Conservation (phyloP, 495 filamentous ascomycete species). For the Gamarada debralockiae region DNA sequence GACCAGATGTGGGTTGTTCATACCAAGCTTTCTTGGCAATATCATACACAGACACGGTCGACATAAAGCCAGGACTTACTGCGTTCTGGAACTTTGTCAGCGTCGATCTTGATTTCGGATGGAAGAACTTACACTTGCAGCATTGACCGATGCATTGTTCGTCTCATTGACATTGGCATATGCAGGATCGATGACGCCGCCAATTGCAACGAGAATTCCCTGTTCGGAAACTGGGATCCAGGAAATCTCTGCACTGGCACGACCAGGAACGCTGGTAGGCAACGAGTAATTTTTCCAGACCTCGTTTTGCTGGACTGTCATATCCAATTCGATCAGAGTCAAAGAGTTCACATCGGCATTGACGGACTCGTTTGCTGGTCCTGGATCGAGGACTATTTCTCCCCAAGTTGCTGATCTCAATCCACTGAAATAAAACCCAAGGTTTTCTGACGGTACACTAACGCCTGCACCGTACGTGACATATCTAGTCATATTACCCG, state of each 20-base stretch:
- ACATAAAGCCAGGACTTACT: constrained; percentile 57
- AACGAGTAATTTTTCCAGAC: constrained; percentile 55
- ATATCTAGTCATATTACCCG: constrained; percentile 51
- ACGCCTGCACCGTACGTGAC: constrained; percentile 60
- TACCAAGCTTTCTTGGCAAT: constrained; percentile 54
- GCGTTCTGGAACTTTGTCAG: constrained; percentile 20
- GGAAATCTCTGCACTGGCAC: constrained; percentile 60
- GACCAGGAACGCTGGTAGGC: constrained; percentile 42
- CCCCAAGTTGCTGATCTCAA: constrained; percentile 45
- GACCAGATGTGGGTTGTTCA: constrained; percentile 54
- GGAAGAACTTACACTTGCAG: constrained; percentile 37
- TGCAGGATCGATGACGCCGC: constrained; percentile 57
- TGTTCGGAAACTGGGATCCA: constrained; percentile 65
- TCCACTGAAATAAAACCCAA: constrained; percentile 69
- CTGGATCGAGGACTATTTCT: constrained; percentile 33
- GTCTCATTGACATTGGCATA: constrained; percentile 23
- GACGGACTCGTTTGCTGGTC: constrained; percentile 24
- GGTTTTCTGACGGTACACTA: constrained; percentile 66
- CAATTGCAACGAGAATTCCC: constrained; percentile 62
- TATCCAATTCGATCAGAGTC: constrained; percentile 58
- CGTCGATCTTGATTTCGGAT: neutral
- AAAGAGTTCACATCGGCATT: constrained; percentile 36
- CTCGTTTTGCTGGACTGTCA: constrained; percentile 43
- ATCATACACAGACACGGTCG: constrained; percentile 66
- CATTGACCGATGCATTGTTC: constrained; percentile 31